Base-by-base conservation (phyloP, 2,329 filamentous ascomycete species). In the Volutella citrinella region DNA sequence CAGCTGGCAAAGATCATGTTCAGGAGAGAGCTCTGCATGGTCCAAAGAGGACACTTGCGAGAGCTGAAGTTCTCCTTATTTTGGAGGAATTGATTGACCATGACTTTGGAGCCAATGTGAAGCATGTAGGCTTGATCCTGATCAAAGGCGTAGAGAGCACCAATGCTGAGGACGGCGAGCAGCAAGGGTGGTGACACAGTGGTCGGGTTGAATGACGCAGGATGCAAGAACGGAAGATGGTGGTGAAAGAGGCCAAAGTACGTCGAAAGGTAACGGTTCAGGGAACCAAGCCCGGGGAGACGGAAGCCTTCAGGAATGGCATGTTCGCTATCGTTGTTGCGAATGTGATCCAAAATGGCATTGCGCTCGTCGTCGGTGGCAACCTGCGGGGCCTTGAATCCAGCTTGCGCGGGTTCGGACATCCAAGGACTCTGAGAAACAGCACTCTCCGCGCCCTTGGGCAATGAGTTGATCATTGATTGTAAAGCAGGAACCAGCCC, bases 1-100 rank as follows among this genome's bases (percentile, higher is more conserved):
- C 93, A 98, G 71, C 90, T 97, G 35, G 93, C 89, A 61, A 98
- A 97, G 48, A 96, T 83, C 93, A 97, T 97, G 72, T 98, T 98
- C 38, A 98, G 72, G 34, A 98, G 70, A 5, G 90, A 95, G 60
- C 87, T 88, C 61, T 98, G 93, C 88, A 97, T 97, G 29, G 91
- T 93, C 91, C 93, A 97, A 11, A 98, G 67, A 5, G 93, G 93
- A 55, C 91, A 97, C 63, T 96, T 97, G 52, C 91, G 82, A 8
- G 93, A 97, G 70, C 91, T 95, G 63, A 97, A 97, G 65, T 95
- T 95, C 62, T 96, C 90, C 72, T 96, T 96, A 69, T 96, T 94
- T 65, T 95, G 89, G 43, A 98, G 65, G 63, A 97, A 97, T 60
- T 96, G 88, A 59, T 94, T 96, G 53, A 97, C 90, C 13, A 98